These are phyloP conservation scores for Bipolaris oryzae DNA, from an alignment of 2,329 filamentous ascomycete genomes.

Conservation along the genomic window DNA sequence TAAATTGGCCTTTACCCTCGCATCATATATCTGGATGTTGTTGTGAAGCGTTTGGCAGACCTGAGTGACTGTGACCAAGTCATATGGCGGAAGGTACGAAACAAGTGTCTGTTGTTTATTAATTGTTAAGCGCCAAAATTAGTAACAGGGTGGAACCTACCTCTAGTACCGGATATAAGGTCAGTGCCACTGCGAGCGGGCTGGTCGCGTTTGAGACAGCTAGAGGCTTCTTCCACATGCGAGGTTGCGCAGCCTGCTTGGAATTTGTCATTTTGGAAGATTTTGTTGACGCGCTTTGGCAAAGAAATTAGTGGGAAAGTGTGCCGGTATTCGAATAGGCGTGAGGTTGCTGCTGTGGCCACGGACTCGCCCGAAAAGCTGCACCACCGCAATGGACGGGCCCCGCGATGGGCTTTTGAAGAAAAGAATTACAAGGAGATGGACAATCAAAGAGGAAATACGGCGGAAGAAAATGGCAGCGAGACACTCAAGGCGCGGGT, in stretches of 20 bases:
- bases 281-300: not conserved
- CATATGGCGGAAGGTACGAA: slow-evolving; percentile 10
- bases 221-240: slow-evolving; percentile 7
- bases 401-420: not conserved
- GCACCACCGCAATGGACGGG: not conserved
- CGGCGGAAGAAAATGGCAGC: not conserved
- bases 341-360: not conserved
- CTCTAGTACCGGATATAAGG: slow-evolving; percentile 15
- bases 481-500: not conserved
- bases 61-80: slow-evolving; percentile 8
- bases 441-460: not conserved
- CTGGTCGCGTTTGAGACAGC: slow-evolving; percentile 4
- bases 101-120: slow-evolving; percentile 2
- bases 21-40: slow-evolving; percentile 14
- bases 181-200: slow-evolving; percentile 2
- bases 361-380: not conserved
- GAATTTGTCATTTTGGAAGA: not conserved
- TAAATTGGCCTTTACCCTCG: slow-evolving; percentile 11
- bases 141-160: not conserved
- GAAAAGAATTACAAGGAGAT: not conserved
- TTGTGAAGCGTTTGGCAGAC: slow-evolving; percentile 9
- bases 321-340: too few relatives aligned
- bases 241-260: not conserved
- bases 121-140: not conserved
- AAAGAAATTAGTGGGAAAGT: not conserved